These are phyloP conservation scores for Pezicula rhizophila DNA, from an alignment of 2,329 filamentous ascomycete species.

Conservation along the genomic window DNA sequence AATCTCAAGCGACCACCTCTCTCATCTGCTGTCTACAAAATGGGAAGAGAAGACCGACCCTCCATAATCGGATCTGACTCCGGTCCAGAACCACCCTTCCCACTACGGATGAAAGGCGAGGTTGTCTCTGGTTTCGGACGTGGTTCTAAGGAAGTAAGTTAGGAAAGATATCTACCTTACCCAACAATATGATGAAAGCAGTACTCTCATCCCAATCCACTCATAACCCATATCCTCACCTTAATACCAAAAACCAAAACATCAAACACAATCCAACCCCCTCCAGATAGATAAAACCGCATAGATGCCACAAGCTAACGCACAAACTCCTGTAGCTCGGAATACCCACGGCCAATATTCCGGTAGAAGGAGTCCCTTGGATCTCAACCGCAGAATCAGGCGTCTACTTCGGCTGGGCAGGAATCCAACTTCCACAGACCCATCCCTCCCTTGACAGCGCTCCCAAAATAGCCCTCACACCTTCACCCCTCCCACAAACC, in stretches of 20 bases:
- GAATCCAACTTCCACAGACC: slow-evolving; percentile 52
- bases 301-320: not conserved
- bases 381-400: slow-evolving; percentile 63
- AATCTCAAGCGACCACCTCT: not conserved
- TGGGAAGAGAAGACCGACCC: slow-evolving; percentile 19
- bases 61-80: slow-evolving; percentile 68
- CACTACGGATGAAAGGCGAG: slow-evolving; percentile 74
- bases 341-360: slow-evolving; percentile 93
- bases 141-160: slow-evolving; percentile 77
- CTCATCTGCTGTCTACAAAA: not conserved
- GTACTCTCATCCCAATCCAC: no score
- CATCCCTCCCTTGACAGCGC: slow-evolving; percentile 33
- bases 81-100: slow-evolving; percentile 74
- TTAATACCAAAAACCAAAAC: not conserved
- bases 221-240: not conserved
- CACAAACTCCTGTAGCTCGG: slow-evolving; percentile 58
- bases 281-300: no score
- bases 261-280: not conserved
- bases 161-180: no score
- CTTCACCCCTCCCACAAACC: slow-evolving; percentile 19
- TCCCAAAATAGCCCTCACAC: slow-evolving; percentile 22
- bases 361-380: slow-evolving; percentile 61
- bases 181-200: no score
- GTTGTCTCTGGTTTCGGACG: slow-evolving; percentile 92
- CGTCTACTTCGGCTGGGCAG: slow-evolving; percentile 91